These are phyloP conservation scores for Hura crepitans DNA, from an alignment of 441 rosid genomes.

Conservation along the genomic window DNA sequence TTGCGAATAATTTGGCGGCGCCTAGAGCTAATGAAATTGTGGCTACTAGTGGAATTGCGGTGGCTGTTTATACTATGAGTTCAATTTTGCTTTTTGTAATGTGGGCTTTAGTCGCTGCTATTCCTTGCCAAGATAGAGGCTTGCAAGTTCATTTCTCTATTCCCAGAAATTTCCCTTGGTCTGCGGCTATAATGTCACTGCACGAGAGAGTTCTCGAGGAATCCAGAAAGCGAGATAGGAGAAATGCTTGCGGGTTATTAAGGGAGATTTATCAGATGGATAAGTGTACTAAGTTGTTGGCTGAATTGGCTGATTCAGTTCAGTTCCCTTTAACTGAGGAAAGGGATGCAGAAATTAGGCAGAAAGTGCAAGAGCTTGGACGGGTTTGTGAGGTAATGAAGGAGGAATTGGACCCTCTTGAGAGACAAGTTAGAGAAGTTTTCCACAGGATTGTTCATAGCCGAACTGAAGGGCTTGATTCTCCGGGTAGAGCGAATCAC, in stretches of 20 bases:
- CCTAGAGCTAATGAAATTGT: slow-evolving; percentile 52
- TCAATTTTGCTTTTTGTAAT: slow-evolving; percentile 61
- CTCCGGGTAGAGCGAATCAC: slow-evolving; percentile 34
- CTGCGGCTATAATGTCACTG: slow-evolving; percentile 45
- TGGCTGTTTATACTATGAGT: slow-evolving; percentile 60
- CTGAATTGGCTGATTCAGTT: slow-evolving; percentile 60
- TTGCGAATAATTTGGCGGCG: slow-evolving; percentile 54
- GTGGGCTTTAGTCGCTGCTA: slow-evolving; percentile 91
- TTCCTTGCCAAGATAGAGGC: slow-evolving; percentile 89
- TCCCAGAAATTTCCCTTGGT: slow-evolving; percentile 65
- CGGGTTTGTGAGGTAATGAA: slow-evolving; percentile 45
- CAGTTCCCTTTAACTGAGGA: slow-evolving; percentile 64
- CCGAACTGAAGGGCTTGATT: slow-evolving; percentile 76
- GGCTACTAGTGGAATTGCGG: slow-evolving; percentile 54
- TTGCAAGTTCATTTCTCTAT: slow-evolving; percentile 66
- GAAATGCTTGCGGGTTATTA: slow-evolving; percentile 68
- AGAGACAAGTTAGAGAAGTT: slow-evolving; percentile 69
- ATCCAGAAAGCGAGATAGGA: slow-evolving; percentile 71
- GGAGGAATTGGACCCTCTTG: slow-evolving; percentile 68
- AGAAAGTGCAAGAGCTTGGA: slow-evolving; percentile 53
- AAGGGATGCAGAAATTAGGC: slow-evolving; percentile 52
- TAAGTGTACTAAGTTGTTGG: slow-evolving; percentile 50
- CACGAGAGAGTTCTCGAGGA: slow-evolving; percentile 78
- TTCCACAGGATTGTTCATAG: slow-evolving; percentile 76
- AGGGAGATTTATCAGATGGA: slow-evolving; percentile 78